Base-by-base conservation (phyloP, 1,284 basidiomycete species). In the Cerrena zonata region DNA sequence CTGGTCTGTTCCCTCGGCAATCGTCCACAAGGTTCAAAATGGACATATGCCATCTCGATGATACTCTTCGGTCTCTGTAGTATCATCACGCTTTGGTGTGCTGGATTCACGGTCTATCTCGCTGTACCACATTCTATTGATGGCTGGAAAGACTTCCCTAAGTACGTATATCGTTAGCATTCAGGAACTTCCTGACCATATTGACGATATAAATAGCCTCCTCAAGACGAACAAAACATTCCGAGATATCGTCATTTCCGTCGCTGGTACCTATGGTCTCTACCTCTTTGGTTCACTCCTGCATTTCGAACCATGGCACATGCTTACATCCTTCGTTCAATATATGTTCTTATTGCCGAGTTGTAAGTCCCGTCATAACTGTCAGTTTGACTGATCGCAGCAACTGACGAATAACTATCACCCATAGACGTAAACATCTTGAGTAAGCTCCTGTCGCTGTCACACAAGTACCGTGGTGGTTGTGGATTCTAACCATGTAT, bases 301-400 rank as follows among this genome's bases (percentile, higher is more conserved):
- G 70, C 88, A 93, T 69, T 71, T 90, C 42, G 92, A 94, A 62
- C 91, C 91, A 0, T 94, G 90, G 89, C 92, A 94, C 75, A 91
- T 94, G 89, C 78, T 94, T 71, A 93, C 91, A 19, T 91, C 85
- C 49, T 94, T 95, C 77, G 56, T 83, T 45, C 89, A 89, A 65
- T 90, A 89, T 66, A 75, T 89, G 79, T 89, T 89, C 79, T 75
- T 88, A 56, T 70, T 90, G 38, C 81, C 81, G n/a, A 80, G 78
- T 56, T 84, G 82, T 83, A 57, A 72, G 80, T 40, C 10, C 10
- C 18, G 11, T 10, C 34, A n/a, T 11, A 36, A 40, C 10, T 74
- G n/a, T 44, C 22, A 41, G 55, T 47, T 34, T 45, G 18, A 41
- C 24, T 36, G 43, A 15, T 21, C 45, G 2, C 34, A 10, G 0